Evolutionary conservation across 1,284 basidiomycete species (phyloP), one percentile per base, ranked within the genome.

Genomic region (Chiua sp.): DNA sequence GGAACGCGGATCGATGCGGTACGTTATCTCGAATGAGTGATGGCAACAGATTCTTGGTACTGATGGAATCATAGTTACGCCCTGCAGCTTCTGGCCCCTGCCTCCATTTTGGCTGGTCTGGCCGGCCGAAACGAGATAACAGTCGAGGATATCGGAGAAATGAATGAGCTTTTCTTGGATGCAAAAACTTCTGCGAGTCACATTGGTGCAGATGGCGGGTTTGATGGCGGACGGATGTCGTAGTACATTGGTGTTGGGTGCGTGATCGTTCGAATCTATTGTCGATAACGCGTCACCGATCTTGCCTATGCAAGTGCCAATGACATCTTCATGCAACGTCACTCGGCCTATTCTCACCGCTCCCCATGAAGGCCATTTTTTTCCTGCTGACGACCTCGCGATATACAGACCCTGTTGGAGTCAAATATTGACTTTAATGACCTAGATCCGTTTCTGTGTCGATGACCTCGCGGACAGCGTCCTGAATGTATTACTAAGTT

Each of bases 101-200:
- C 94, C 2, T 91, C 91, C n/a, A 98, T 98, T 67, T 83, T 98
- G 3, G 87, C 94, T 7, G 80, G 82, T 51, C 78, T 96, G 18
- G 83, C 84, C 0, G 95, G 96, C 4, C 87, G 94, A 60, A 82
- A 79, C 28, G 90, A 96, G 69, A 94, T 99, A 59, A 85, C 88
- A 58, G 78, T 90, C 13, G 91, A 96, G 62, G 97, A 99, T 72
- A 88, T 99, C 53, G 82, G 83, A 26, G 96, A 98, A 81, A 92
- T 96, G 88, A 90, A 90, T 61, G 93, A 95, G 73, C 82, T 99
- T 26, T 99, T 99, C 83, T 80, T 98, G 67, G 96, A 98, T 75
- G 95, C 96, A 10, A 96, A 96, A 72, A 88, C 89, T 1, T 88
- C 86, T 62, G 90, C 90, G 13, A 75, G 76, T 35, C 80, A 85